phyloP scores from a whole-genome alignment of 306 rosid species.

The Ormosia emarginata region DNA sequence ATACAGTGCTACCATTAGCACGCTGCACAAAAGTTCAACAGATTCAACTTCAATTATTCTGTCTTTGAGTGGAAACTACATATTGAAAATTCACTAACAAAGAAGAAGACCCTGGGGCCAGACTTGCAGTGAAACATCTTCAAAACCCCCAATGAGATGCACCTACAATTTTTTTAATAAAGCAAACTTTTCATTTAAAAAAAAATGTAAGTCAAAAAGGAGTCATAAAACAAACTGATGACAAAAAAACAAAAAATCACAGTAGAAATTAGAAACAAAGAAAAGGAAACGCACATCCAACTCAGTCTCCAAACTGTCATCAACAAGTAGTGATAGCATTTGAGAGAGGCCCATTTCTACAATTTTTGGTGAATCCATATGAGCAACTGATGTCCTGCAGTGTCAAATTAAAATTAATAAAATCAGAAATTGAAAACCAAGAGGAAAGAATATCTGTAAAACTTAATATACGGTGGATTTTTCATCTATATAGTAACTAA shows the following conservation, averaged over 20 bases:
- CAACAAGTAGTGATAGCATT: constrained; percentile 56
- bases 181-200: constrained; percentile 9
- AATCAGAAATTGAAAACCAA: neutral
- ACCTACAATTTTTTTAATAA: constrained; percentile 52
- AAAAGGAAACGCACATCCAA: constrained; percentile 52
- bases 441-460: constrained; percentile 1
- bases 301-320: constrained; percentile 38
- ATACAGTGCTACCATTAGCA: constrained; percentile 28
- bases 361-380: constrained; percentile 76
- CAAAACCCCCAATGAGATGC: constrained; percentile 80
- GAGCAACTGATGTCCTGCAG: constrained; percentile 71
- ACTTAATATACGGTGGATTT: neutral
- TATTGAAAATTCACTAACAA: constrained; percentile 39
- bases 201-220: neutral
- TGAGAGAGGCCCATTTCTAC: constrained; percentile 76
- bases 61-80: constrained; percentile 33
- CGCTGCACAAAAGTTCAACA: constrained; percentile 69
- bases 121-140: constrained; percentile 67
- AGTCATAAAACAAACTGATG: neutral
- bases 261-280: constrained; percentile 2
- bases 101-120: constrained; percentile 45
- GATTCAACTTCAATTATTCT: constrained; percentile 41
- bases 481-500: neutral
- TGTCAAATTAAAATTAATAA: neutral
- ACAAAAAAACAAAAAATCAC: neutral